phyloP scores from a whole-genome alignment of 73 alveolate genomes.

The Blepharisma stoltei region DNA sequence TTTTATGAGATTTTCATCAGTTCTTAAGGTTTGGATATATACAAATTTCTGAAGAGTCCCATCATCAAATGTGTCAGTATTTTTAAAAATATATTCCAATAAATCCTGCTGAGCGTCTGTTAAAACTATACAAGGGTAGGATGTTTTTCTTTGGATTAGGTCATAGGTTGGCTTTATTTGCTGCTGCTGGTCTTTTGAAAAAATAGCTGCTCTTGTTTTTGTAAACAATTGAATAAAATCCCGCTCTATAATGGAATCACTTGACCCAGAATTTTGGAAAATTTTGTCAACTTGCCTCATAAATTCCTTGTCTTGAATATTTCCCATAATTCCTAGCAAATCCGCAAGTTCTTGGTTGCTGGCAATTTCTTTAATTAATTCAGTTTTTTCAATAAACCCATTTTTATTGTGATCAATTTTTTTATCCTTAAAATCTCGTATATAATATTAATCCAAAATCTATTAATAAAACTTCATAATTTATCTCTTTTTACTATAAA shows the following conservation, averaged over 20 bases:
- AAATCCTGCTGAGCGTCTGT: background rate
- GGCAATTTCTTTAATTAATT: conserved; percentile 3
- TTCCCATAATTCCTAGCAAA: background rate
- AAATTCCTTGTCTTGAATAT: background rate
- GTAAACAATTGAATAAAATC: background rate
- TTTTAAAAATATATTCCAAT: conserved; percentile 50
- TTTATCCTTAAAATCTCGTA: no score
- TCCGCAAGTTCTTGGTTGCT: background rate
- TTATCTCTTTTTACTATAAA: no score
- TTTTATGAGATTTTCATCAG: conserved; percentile 47
- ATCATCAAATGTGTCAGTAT: conserved; percentile 46
- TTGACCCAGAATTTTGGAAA: background rate
- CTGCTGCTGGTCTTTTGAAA: background rate
- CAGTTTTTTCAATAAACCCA: conserved; percentile 8
- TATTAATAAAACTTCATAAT: no score
- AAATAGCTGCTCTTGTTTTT: background rate
- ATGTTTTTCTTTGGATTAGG: no score
- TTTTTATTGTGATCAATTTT: background rate
- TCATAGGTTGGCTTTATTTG: no score
- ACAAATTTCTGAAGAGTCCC: conserved; percentile 42
- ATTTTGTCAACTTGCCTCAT: background rate
- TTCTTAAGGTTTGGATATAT: conserved; percentile 39
- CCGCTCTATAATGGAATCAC: background rate
- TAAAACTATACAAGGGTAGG: background rate
- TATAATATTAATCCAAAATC: no score